Evolutionary conservation across 352 stramenopile genomes (phyloP).

Genomic region (Globisporangium rhizosaccharum): DNA sequence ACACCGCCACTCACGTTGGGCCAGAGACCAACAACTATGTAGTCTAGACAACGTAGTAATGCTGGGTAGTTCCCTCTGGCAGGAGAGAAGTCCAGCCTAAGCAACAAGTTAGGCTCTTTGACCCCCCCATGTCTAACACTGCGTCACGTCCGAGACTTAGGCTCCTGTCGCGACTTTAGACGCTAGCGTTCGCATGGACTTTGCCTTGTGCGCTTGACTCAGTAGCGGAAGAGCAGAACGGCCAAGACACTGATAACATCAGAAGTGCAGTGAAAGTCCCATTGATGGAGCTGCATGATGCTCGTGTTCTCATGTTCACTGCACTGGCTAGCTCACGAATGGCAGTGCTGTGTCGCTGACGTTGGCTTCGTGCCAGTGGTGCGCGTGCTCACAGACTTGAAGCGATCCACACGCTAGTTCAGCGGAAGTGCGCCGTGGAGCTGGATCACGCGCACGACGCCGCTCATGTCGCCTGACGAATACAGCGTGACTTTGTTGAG

Average conservation of each 20-base stretch:
- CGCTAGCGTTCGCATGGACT: no score
- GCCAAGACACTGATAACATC: constrained; percentile 7
- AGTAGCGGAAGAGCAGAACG: background rate
- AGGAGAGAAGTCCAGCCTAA: no score
- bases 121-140: no score
- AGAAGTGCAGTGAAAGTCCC: background rate
- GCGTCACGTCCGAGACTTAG: constrained; percentile 14
- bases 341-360: background rate
- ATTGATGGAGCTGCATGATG: background rate
- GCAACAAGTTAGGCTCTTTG: no score
- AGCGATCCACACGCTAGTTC: background rate
- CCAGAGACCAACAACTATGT: no score
- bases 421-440: background rate
- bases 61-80: no score
- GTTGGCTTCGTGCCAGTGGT: background rate
- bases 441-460: background rate
- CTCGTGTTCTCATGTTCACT: background rate
- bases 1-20: no score
- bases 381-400: background rate
- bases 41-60: no score
- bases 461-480: background rate
- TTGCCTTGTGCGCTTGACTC: constrained; percentile 2
- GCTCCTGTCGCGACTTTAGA: constrained; percentile 16
- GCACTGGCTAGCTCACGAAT: no score
- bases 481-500: background rate